A percentile compares a stretch with the other conserved stretches of the same genome.
Evolutionary conservation across 768 basidiomycete species (phyloP).

Genomic region (Asterophora lycoperdoides): DNA sequence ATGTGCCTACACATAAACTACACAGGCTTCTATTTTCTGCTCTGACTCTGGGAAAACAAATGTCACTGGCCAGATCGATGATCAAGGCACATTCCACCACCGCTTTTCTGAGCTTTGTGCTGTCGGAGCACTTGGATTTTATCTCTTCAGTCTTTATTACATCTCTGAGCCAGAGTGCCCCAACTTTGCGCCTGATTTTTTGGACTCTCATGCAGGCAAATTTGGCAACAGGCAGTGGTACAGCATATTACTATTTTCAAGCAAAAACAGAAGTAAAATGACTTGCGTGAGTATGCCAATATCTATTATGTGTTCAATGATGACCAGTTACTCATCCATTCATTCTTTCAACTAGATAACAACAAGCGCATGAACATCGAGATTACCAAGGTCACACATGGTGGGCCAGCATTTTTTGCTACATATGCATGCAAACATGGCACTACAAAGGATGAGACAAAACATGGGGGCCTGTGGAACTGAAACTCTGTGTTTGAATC

Average conservation of each 20-base stretch:
- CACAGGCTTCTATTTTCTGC: neutral
- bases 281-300: neutral
- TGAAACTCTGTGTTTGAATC: neutral
- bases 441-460: neutral
- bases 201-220: neutral
- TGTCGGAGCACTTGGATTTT: neutral
- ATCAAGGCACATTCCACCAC: neutral
- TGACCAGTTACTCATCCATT: neutral
- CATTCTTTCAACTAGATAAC: neutral
- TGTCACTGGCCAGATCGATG: neutral
- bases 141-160: neutral
- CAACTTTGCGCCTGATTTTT: neutral
- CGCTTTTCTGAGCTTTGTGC: neutral
- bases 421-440: neutral
- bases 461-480: neutral
- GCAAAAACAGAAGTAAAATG: neutral
- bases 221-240: neutral
- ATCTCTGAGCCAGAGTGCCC: neutral
- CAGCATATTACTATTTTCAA: neutral
- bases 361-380: neutral
- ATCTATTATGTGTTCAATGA: neutral
- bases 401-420: neutral
- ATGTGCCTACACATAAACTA: neutral
- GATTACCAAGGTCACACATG: neutral
- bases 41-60: constrained; percentile 2